phyloP scores from a whole-genome alignment of 2,329 filamentous ascomycete genomes.

The Sclerotinia nivalis region DNA sequence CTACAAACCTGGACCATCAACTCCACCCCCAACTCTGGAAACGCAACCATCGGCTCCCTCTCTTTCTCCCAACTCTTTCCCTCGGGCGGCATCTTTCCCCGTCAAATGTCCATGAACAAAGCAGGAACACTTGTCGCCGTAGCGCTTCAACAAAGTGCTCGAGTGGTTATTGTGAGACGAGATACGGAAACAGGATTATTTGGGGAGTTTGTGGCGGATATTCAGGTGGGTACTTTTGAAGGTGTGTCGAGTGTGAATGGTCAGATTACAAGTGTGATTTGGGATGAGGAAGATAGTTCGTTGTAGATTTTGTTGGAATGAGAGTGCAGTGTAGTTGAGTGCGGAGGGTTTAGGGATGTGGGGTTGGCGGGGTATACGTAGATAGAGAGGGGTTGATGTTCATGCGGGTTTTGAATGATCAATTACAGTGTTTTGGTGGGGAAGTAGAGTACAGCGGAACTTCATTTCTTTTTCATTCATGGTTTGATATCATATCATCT shows the following conservation, averaged over 20 bases:
- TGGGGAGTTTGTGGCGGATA: conserved; percentile 38
- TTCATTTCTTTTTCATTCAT: background rate
- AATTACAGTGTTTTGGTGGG: background rate
- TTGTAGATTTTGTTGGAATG: background rate
- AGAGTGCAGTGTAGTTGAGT: background rate
- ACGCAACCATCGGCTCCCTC: conserved; percentile 47
- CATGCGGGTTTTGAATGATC: background rate
- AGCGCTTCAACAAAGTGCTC: conserved; percentile 45
- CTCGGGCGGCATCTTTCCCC: conserved; percentile 48
- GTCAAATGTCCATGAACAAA: conserved; percentile 51
- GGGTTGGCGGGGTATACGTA: background rate
- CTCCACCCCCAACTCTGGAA: conserved; percentile 42
- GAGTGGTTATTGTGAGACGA: conserved; percentile 47
- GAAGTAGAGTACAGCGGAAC: background rate
- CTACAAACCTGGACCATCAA: conserved; percentile 63
- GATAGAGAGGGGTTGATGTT: background rate
- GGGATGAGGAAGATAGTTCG: conserved; percentile 31
- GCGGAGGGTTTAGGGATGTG: background rate
- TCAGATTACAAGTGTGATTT: conserved; percentile 38
- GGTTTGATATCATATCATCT: too few relatives aligned
- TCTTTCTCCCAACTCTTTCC: conserved; percentile 47
- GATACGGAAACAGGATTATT: conserved; percentile 47
- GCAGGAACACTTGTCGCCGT: conserved; percentile 49
- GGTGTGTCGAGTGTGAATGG: conserved; percentile 26
- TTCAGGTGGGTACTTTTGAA: conserved; percentile 12